Conservation (phyloP, 345 rosid genomes). For the Citrus reticulata region DNA sequence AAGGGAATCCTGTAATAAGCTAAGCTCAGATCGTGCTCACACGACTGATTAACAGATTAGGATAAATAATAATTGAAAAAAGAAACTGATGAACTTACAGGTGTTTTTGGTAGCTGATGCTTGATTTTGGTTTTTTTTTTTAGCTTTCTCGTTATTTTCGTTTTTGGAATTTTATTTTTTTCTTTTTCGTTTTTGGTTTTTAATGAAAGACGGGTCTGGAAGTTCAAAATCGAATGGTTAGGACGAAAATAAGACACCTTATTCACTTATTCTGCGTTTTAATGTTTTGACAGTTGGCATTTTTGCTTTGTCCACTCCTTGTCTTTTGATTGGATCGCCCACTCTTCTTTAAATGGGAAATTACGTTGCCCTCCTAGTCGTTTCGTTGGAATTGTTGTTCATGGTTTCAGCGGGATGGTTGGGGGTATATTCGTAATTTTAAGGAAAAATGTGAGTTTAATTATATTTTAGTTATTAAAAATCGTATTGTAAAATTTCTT, state of each 20-base stretch:
- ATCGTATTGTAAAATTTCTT: not conserved
- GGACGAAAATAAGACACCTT: not conserved
- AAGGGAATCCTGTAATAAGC: not conserved
- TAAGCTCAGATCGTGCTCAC: slow-evolving; percentile 1
- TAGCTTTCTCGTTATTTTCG: not conserved
- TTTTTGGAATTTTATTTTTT: not conserved
- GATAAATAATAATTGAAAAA: not conserved
- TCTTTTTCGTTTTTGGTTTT: not conserved
- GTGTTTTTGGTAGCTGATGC: not conserved
- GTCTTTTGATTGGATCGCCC: not conserved
- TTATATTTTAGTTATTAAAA: no score
- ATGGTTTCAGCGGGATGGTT: not conserved
- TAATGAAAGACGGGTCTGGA: not conserved
- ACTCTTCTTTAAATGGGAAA: not conserved
- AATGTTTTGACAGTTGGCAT: slow-evolving; percentile 19
- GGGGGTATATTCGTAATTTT: not conserved
- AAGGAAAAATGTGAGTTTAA: not conserved
- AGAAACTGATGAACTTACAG: slow-evolving; percentile 17
- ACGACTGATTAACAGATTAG: not conserved
- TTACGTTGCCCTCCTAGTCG: not conserved
- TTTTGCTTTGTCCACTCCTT: slow-evolving; percentile 6
- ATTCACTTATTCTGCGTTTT: not conserved
- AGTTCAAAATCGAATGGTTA: not conserved
- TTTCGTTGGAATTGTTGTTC: not conserved
- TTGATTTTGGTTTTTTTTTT: not conserved